Evolutionary conservation across 2,329 filamentous ascomycete species (phyloP).

Genomic region (Ceratocystis albifundus): DNA sequence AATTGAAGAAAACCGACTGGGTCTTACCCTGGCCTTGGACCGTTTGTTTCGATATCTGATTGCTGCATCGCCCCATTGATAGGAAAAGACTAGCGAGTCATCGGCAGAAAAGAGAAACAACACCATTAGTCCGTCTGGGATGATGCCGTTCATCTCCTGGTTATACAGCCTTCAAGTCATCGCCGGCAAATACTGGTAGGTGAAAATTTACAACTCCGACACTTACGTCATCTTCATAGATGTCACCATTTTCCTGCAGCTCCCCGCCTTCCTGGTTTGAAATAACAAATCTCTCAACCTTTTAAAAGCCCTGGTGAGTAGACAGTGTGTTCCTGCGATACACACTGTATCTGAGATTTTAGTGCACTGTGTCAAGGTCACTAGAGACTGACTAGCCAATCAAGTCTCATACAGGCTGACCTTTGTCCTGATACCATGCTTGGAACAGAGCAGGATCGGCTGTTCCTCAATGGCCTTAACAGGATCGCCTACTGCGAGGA

Average conservation of each 20-base stretch:
- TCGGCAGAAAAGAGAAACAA: no score
- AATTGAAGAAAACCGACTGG: no score
- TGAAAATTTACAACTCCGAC: neutral
- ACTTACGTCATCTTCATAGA: slow-evolving; percentile 20
- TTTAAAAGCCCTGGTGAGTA: neutral
- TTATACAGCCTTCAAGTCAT: no score
- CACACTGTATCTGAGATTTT: neutral
- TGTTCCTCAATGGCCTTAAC: neutral
- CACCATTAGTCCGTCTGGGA: no score
- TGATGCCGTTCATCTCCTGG: no score
- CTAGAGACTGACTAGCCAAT: neutral
- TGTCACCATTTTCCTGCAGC: slow-evolving; percentile 17
- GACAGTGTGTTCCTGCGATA: neutral
- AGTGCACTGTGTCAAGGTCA: neutral
- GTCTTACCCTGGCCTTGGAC: no score
- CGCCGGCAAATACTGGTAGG: no score
- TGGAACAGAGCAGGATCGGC: neutral
- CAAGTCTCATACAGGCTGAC: neutral
- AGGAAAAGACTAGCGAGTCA: no score
- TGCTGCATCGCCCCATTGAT: no score
- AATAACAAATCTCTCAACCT: slow-evolving; percentile 7
- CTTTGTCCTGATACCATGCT: neutral
- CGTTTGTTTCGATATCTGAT: no score
- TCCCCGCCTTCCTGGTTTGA: slow-evolving; percentile 2
- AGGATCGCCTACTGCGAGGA: neutral